Conservation (phyloP, 768 basidiomycete species). For the Suillus subaureus region DNA sequence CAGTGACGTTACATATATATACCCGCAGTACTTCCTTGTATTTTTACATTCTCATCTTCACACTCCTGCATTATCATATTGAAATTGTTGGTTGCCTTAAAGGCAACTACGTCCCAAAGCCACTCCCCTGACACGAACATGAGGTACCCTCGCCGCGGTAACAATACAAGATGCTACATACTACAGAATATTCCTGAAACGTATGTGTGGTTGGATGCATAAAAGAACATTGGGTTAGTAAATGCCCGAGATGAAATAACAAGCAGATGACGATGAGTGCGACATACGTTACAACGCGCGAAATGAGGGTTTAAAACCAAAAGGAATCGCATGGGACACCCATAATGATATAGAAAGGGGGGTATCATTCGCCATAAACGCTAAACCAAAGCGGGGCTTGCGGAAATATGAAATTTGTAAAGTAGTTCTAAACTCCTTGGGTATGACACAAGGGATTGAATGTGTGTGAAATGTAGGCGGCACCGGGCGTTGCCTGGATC, state of each 20-base stretch:
- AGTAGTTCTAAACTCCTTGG: constrained; percentile 5
- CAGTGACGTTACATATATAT: constrained; percentile 2
- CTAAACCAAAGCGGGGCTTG: background rate
- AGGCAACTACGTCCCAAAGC: constrained; percentile 3
- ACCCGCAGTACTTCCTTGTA: background rate
- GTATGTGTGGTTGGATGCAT: constrained; percentile 1
- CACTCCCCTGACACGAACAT: background rate
- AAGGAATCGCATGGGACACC: background rate
- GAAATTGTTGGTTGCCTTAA: background rate
- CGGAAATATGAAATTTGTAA: constrained; percentile 1
- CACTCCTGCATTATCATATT: constrained; percentile 2
- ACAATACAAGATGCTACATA: constrained; percentile 9
- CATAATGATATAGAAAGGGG: constrained; percentile 5
- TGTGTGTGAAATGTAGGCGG: constrained; percentile 1
- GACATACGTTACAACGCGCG: background rate
- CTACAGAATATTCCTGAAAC: constrained; percentile 2
- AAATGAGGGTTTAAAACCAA: constrained; percentile 1
- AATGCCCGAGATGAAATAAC: constrained; percentile 3
- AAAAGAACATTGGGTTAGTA: constrained; percentile 5
- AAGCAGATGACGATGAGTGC: background rate
- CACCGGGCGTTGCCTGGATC: constrained; percentile 5
- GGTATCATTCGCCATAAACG: background rate
- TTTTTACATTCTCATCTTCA: background rate
- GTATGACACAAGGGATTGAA: background rate
- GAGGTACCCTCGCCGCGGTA: constrained; percentile 2